A percentile compares a stretch with the other conserved stretches of the same genome.
Conservation (phyloP, 164 flowering plant genomes). For the Chloranthus sessilifolius region DNA sequence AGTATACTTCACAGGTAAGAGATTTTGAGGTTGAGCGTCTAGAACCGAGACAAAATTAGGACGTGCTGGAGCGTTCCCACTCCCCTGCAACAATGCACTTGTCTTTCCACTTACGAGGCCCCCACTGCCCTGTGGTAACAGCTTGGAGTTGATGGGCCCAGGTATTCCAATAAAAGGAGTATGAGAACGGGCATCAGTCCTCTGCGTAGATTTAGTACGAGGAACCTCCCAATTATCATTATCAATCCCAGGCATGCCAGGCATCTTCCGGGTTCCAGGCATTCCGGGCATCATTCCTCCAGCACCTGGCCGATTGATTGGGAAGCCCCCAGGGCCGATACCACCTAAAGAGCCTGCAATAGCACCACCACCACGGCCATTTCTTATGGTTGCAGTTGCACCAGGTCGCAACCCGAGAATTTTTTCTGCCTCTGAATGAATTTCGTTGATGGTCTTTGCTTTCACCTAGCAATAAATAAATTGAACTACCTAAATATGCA, state of each 20-base stretch:
- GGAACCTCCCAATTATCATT: conserved; percentile 90
- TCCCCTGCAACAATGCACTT: conserved; percentile 71
- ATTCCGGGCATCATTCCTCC: conserved; percentile 99
- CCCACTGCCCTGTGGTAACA: conserved; percentile 80
- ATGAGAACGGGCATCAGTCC: conserved; percentile 49
- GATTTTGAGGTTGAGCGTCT: conserved; percentile 28
- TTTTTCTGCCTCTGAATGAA: conserved; percentile 90
- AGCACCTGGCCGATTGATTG: conserved; percentile 62
- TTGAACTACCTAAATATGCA: too few species aligned
- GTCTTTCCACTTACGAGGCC: conserved; percentile 52
- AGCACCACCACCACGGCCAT: conserved; percentile 35
- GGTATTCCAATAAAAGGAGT: conserved; percentile 42
- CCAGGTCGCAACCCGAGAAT: conserved; percentile 88
- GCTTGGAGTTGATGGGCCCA: conserved; percentile 40
- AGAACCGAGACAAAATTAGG: conserved; percentile 22
- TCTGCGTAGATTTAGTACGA: conserved; percentile 52
- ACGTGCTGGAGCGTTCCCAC: conserved; percentile 30
- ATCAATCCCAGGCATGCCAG: conserved; percentile 84
- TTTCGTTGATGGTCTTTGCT: conserved; percentile 95
- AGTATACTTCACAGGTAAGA: conserved; percentile 25
- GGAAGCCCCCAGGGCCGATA: conserved; percentile 57
- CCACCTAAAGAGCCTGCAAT: conserved; percentile 42
- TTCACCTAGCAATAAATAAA: conserved; percentile 64
- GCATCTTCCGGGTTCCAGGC: conserved; percentile 90
- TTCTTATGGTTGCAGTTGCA: conserved; percentile 76